phyloP scores from a whole-genome alignment of 2,329 filamentous ascomycete genomes.

The Arthrinium phaeospermum region DNA sequence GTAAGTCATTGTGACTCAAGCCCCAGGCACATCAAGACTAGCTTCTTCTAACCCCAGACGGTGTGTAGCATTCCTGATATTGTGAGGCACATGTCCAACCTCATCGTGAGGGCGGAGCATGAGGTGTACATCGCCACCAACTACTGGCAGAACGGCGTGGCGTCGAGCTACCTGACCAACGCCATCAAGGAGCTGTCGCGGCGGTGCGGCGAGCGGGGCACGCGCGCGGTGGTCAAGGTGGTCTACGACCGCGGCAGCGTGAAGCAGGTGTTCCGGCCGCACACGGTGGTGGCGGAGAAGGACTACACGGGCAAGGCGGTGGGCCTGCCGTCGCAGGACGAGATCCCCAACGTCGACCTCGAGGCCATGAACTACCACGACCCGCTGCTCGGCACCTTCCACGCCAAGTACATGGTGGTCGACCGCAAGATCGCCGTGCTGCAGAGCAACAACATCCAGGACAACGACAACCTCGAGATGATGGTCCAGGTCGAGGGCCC shows the following conservation, averaged over 20 bases:
- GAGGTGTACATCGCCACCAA: conserved; percentile 80
- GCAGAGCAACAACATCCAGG: conserved; percentile 80
- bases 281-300: conserved; percentile 62
- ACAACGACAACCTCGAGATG: conserved; percentile 85
- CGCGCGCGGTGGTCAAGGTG: conserved; percentile 70
- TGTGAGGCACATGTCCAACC: conserved; percentile 75
- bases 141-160: conserved; percentile 74
- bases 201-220: conserved; percentile 62
- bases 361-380: conserved; percentile 76
- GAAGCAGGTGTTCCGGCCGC: conserved; percentile 69
- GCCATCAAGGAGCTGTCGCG: conserved; percentile 72
- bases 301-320: conserved; percentile 65
- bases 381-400: conserved; percentile 74
- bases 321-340: conserved; percentile 63
- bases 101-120: conserved; percentile 73
- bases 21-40: background rate
- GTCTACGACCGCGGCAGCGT: conserved; percentile 75
- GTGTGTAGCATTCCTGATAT: conserved; percentile 67
- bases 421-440: conserved; percentile 73
- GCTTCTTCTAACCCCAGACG: background rate
- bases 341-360: conserved; percentile 75
- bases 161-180: conserved; percentile 70
- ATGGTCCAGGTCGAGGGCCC: conserved; percentile 77
- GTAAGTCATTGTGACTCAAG: conserved; percentile 33
- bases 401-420: conserved; percentile 79